Evolutionary conservation across 768 basidiomycete species (phyloP), one percentile per base, ranked within the genome.

Genomic region (Vishniacozyma victoriae): DNA sequence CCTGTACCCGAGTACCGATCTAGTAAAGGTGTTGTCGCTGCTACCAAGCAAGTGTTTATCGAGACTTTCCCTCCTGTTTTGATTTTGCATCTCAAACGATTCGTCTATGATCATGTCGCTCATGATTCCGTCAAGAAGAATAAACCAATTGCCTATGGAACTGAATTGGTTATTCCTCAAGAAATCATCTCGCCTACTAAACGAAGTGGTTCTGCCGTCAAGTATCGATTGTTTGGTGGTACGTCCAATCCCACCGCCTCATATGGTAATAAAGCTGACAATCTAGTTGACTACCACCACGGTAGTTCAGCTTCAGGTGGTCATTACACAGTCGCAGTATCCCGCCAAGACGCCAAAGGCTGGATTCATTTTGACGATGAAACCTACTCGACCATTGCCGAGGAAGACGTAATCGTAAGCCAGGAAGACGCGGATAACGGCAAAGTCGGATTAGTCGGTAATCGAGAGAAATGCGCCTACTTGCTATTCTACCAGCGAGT

Each of bases 311-410:
- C 93, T 0, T 83, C 84, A 1, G 90, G 91, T 2, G 93, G 93
- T 1, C 93, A 96, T 72, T 97, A 96, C 74, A 97, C 92, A 2
- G 80, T 93, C 39, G 86, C 90, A 60, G 85, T 92, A 9, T 75
- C 92, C 2, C 84, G 87, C 58, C 85, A 63, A 41, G 77, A 78
- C 46, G 74, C 76, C 1, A 76, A 78, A 4, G 82, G 86, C 48
- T 96, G 93, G 93, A 77, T 95, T 52, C 82, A 92, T 41, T 85
- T 96, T 44, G 92, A 97, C 70, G 93, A 96, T 64, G 92, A 95
- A 70, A 74, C 83, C 9, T 84, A 92, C 20, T 82, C 82, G 26
- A 82, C 86, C 58, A 79, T 93, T 35, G 74, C 78, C 19, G 64
- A 53, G n/a, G 69, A 69, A 13, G 56, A 73, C 18, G 74, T 75